Conservation (phyloP, 371 early-diverging fungal genomes). For the Mortierella sp. region DNA sequence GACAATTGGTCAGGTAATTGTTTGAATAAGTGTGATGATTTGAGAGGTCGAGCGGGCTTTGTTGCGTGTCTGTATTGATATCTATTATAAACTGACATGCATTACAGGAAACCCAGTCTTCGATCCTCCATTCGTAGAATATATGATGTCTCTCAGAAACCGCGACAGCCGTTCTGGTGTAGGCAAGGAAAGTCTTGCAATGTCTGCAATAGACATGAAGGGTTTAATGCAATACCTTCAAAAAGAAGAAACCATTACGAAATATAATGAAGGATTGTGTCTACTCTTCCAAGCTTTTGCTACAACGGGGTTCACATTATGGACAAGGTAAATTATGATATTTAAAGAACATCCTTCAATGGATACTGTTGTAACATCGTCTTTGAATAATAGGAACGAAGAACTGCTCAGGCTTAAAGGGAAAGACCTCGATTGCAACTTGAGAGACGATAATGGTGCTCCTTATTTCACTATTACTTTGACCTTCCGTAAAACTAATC, state of each 20-base stretch:
- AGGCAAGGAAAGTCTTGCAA: background rate
- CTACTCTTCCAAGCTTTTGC: background rate
- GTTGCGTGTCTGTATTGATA: too few species aligned
- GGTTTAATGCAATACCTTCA: background rate
- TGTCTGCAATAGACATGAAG: background rate
- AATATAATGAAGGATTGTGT: background rate
- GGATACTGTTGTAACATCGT: too few species aligned
- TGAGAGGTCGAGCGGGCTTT: too few species aligned
- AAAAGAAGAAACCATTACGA: background rate
- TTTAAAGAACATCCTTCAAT: too few species aligned
- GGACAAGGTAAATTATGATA: background rate
- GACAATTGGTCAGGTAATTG: too few species aligned
- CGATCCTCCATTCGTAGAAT: background rate
- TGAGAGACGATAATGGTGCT: background rate
- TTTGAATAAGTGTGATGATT: too few species aligned
- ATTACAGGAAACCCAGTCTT: background rate
- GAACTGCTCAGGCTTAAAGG: background rate
- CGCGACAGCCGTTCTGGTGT: background rate
- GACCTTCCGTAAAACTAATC: conserved; percentile 4
- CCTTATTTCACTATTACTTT: background rate
- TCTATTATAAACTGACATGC: too few species aligned
- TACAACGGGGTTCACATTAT: background rate
- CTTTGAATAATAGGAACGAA: background rate
- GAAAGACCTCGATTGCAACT: background rate
- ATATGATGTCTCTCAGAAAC: background rate